Conservation (phyloP, 2,329 filamentous ascomycete genomes). For the Capronia americana region DNA sequence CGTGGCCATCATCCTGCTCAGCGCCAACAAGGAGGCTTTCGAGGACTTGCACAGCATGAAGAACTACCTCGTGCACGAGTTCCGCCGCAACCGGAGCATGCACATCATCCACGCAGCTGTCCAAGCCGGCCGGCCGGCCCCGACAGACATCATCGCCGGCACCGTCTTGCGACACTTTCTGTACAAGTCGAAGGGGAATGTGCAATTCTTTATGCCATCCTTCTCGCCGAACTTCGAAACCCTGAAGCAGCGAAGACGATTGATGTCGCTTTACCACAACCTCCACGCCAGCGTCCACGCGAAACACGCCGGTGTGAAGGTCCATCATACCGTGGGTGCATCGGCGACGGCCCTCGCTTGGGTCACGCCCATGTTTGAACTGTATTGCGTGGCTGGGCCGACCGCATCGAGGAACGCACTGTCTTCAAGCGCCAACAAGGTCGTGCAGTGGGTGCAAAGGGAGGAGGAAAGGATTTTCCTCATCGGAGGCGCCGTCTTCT, state of each 20-base stretch:
- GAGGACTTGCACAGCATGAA: constrained; percentile 81
- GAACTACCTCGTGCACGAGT: constrained; percentile 68
- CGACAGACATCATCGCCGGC: constrained; percentile 78
- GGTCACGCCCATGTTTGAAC: constrained; percentile 88
- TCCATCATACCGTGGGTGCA: constrained; percentile 74
- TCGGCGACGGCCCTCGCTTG: constrained; percentile 83
- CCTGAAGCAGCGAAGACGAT: constrained; percentile 47
- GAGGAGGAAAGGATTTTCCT: constrained; percentile 97
- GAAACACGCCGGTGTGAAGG: constrained; percentile 82
- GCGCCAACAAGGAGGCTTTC: constrained; percentile 90
- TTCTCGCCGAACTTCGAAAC: constrained; percentile 70
- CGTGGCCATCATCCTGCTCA: constrained; percentile 91
- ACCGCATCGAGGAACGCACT: constrained; percentile 67
- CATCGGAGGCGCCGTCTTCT: constrained; percentile 92
- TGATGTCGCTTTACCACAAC: constrained; percentile 83
- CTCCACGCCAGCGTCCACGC: constrained; percentile 86
- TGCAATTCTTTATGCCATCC: constrained; percentile 93
- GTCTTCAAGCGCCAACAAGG: constrained; percentile 83
- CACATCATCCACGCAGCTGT: constrained; percentile 75
- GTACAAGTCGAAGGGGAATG: constrained; percentile 92
- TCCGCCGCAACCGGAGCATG: constrained; percentile 77
- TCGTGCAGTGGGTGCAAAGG: constrained; percentile 87
- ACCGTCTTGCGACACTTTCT: constrained; percentile 87
- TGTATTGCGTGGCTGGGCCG: constrained; percentile 91
- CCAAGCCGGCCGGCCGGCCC: constrained; percentile 70